phyloP scores from a whole-genome alignment of 2,329 filamentous ascomycete genomes.

The Claviceps digitariae region DNA sequence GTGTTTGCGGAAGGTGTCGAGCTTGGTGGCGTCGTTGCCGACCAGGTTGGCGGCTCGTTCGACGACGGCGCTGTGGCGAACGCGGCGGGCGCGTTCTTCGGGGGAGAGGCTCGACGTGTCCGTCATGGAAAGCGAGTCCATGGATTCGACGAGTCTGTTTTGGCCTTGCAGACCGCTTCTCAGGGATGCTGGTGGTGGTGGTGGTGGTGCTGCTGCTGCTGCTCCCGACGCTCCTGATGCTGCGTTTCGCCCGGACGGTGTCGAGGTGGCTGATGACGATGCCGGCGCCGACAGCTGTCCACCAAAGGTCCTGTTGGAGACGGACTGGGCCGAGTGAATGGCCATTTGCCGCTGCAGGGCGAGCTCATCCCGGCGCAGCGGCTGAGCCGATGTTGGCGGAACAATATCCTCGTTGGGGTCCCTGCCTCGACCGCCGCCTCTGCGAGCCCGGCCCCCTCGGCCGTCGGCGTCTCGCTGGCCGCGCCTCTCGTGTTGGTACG shows the following conservation, averaged over 20 bases:
- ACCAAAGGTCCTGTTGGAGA: slow-evolving; percentile 69
- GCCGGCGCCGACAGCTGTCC: slow-evolving; percentile 52
- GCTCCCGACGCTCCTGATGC: slow-evolving; percentile 8
- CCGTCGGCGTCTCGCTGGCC: slow-evolving; percentile 20
- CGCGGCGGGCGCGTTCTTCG: slow-evolving; percentile 66
- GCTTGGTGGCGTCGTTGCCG: slow-evolving; percentile 60
- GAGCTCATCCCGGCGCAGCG: slow-evolving; percentile 71
- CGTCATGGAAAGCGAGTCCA: slow-evolving; percentile 38
- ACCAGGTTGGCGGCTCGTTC: slow-evolving; percentile 75
- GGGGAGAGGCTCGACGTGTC: slow-evolving; percentile 45
- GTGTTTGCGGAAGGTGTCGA: slow-evolving; percentile 62
- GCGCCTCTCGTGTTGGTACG: slow-evolving; percentile 48
- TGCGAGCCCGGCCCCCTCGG: slow-evolving; percentile 28
- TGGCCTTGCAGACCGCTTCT: background rate
- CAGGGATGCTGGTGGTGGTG: too few species aligned
- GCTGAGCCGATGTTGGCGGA: slow-evolving; percentile 63
- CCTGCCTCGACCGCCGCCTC: slow-evolving; percentile 46
- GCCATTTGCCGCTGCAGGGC: slow-evolving; percentile 88
- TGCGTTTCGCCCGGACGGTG: slow-evolving; percentile 11
- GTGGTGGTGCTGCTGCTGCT: slow-evolving; percentile 5
- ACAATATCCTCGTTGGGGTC: slow-evolving; percentile 78
- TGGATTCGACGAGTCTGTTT: slow-evolving; percentile 17
- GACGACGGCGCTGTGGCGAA: slow-evolving; percentile 73
- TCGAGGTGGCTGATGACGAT: slow-evolving; percentile 1
- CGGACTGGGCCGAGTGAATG: slow-evolving; percentile 75